Evolutionary conservation across 192 early-diverging fungal species (phyloP), one percentile per base, ranked within the genome.

Genomic region (Pilobolus umbonatus): DNA sequence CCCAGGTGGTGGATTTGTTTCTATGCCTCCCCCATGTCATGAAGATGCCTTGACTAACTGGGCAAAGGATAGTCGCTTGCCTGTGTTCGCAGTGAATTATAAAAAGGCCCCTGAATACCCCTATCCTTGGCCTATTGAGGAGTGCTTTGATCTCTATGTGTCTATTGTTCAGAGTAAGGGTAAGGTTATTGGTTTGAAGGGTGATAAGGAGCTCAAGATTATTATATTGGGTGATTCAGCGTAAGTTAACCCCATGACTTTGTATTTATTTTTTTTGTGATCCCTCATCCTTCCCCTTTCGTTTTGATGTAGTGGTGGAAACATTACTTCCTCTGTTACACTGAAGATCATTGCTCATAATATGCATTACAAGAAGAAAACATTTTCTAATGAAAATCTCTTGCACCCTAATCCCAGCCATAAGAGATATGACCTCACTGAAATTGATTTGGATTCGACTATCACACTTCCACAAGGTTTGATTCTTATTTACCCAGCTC

Each of bases 51-150:
- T 93, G 36, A 80, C 88, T 26, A 71, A 70, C 2, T 95, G 89
- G 89, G 91, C 94, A n/a, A 73, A 77, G 21, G 72, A 75, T 32
- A 88, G 86, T 1, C 72, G 75, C 9, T 62, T 89, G 0, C 87
- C 91, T 2, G 82, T 98, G 10, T 64, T 93, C 28, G 84, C 83
- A 52, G 75, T 98, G 42, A 83, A 98, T 61, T 98, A 98, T 55
- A 91, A 88, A 49, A 98, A 98, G 69, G 91, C 93, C 6, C 96
- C 94, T 32, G 96, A 96, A 70, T 83, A 81, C 49, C 96, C 96
- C n/a, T 98, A 91, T 62, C 96, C 96, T 1, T 89, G 81, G 47
- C 90, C 86, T 0, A 65, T 95, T 21, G 85, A 95, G 52, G 91
- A 98, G 64, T 93, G 91, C 65, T 95, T 90, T 72, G 94, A 92